A percentile compares a stretch with the other conserved stretches of the same genome.
phyloP scores from a whole-genome alignment of 169 alveolate genomes.

The Plasmodium sp. region DNA sequence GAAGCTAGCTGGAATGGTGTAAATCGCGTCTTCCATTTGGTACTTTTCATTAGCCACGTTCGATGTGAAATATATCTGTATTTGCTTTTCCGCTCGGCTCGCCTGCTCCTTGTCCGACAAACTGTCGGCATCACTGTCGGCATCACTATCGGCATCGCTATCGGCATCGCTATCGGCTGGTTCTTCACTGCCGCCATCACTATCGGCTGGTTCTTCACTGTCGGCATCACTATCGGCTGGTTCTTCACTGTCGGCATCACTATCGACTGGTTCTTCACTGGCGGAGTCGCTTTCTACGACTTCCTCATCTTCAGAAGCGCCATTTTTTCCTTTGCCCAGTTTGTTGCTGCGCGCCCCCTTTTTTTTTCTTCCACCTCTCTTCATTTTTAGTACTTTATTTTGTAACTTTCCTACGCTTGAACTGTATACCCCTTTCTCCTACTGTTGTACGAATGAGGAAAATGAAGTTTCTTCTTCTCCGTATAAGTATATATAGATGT shows the following conservation, averaged over 20 bases:
- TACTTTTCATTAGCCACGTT: conserved; percentile 38
- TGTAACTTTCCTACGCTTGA: not conserved
- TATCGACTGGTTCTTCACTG: not conserved
- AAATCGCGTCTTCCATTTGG: conserved; percentile 40
- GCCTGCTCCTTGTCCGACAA: not conserved
- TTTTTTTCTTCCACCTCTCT: not conserved
- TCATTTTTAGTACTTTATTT: conserved; percentile 1
- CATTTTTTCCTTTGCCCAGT: not conserved
- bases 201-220: not conserved
- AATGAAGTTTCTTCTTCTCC: not conserved
- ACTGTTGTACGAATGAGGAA: not conserved
- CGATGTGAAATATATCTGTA: conserved; percentile 44
- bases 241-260: not conserved
- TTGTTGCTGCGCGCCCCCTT: not conserved
- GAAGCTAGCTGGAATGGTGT: conserved; percentile 56
- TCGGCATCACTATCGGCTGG: not conserved
- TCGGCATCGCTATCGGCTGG: no score
- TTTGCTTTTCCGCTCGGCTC: conserved; percentile 7
- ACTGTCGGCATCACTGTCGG: not conserved
- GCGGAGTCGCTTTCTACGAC: not conserved
- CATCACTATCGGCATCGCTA: no score
- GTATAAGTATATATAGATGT: not conserved
- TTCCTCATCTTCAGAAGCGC: conserved; percentile 19
- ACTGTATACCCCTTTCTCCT: not conserved
- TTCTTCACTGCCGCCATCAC: no score